Percentiles rank a stretch among this genome's conserved stretches.
These are phyloP conservation scores for Aspergillus cristatus DNA, from an alignment of 495 filamentous ascomycete species.

Conservation along the genomic window DNA sequence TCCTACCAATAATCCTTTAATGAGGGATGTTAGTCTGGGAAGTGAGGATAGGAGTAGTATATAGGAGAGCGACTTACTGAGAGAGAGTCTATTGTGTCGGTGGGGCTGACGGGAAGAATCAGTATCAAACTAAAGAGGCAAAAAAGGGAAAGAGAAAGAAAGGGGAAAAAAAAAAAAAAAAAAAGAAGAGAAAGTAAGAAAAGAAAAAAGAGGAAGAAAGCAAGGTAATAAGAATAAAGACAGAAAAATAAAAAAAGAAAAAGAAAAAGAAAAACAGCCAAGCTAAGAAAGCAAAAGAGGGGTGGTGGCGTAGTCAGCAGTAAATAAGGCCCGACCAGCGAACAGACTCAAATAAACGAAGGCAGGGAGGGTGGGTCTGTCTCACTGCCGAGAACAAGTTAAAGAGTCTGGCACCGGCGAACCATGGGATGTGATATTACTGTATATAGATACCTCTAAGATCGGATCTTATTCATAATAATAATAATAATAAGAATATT, in stretches of 20 bases:
- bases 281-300: conserved; percentile 3
- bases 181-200: conserved; percentile 3
- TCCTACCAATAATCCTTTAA: no score
- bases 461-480: not conserved
- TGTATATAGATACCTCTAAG: no score
- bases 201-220: conserved; percentile 6
- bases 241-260: conserved; percentile 1
- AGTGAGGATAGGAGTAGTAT: conserved; percentile 19
- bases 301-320: no score
- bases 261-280: conserved; percentile 6
- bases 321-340: no score
- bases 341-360: no score
- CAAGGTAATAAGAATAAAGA: conserved; percentile 4
- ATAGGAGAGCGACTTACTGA: no score
- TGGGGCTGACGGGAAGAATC: conserved; percentile 2
- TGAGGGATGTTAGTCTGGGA: no score
- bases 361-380: no score
- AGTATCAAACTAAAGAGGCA: conserved; percentile 1
- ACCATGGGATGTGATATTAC: not conserved
- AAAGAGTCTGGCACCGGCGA: not conserved
- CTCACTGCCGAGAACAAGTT: no score
- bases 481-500: not conserved
- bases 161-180: conserved; percentile 3
- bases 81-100: no score
- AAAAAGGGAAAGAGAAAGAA: conserved; percentile 4